A percentile compares a stretch with the other conserved stretches of the same genome.
Evolutionary conservation across 495 filamentous ascomycete species (phyloP).

Genomic region (Talaromyces ruber): DNA sequence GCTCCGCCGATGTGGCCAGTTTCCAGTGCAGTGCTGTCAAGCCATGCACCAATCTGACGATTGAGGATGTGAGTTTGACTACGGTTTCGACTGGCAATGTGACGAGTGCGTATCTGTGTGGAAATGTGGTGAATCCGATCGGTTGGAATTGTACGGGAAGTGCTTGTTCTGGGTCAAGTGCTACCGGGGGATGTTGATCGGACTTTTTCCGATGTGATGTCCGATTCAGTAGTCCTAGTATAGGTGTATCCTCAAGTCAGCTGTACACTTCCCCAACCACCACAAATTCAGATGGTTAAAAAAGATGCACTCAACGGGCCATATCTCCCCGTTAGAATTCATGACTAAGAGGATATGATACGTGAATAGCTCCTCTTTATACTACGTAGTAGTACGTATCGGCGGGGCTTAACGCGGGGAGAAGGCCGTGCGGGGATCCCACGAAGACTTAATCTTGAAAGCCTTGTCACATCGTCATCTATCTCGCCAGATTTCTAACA

Average conservation of each 20-base stretch:
- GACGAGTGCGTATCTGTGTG: neutral
- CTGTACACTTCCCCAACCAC: neutral
- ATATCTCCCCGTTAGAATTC: neutral
- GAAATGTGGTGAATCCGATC: neutral
- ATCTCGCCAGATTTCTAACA: neutral
- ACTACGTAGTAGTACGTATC: neutral
- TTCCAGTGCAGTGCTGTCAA: neutral
- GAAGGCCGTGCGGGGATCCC: neutral
- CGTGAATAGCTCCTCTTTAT: neutral
- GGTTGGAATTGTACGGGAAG: neutral
- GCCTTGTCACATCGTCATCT: no score
- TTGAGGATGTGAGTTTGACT: neutral
- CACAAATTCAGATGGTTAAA: neutral
- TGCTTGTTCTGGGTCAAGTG: neutral
- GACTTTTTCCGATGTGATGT: neutral
- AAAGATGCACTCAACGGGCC: neutral
- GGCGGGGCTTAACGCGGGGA: conserved; percentile 7
- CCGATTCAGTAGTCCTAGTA: neutral
- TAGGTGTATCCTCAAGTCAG: neutral
- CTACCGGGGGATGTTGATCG: neutral
- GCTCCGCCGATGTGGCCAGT: neutral
- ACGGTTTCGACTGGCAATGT: neutral
- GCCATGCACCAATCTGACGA: neutral
- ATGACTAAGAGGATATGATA: neutral
- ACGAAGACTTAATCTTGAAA: neutral